Conservation (phyloP, 2,329 filamentous ascomycete genomes). For the Hysterium pulicare region DNA sequence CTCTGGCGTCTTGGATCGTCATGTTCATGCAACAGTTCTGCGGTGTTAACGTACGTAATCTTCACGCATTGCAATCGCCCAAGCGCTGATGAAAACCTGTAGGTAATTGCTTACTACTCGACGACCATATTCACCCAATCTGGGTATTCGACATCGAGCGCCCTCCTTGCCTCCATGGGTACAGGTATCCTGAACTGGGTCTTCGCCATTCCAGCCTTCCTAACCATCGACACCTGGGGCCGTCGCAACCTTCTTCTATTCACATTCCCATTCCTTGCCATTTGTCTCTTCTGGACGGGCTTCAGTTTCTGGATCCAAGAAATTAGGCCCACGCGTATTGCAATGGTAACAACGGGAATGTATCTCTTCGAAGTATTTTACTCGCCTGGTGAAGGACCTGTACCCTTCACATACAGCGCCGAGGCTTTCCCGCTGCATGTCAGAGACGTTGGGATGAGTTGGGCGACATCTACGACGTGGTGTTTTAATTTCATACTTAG, state of each 20-base stretch:
- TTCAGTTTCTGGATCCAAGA: slow-evolving; percentile 27
- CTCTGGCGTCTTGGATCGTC: slow-evolving; percentile 4
- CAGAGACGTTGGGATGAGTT: slow-evolving; percentile 62
- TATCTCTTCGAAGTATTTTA: neutral
- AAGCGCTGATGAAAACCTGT: neutral
- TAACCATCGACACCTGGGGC: slow-evolving; percentile 32
- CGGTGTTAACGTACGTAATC: slow-evolving; percentile 6
- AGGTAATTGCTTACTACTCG: slow-evolving; percentile 37
- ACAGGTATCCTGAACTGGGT: slow-evolving; percentile 39
- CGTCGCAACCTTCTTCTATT: slow-evolving; percentile 35
- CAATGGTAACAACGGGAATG: neutral
- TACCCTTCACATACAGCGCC: slow-evolving; percentile 10
- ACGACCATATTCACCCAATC: slow-evolving; percentile 28
- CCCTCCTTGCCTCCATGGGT: slow-evolving; percentile 35
- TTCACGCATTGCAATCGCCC: too few species aligned
- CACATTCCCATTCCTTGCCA: slow-evolving; percentile 41
- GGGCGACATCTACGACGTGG: slow-evolving; percentile 19
- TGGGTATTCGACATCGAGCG: slow-evolving; percentile 24
- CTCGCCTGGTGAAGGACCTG: neutral
- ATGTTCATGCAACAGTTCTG: slow-evolving; percentile 12
- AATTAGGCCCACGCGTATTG: neutral
- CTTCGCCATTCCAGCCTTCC: slow-evolving; percentile 37
- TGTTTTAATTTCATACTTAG: neutral
- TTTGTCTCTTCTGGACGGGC: slow-evolving; percentile 49
- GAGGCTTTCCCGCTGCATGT: neutral